A percentile compares a stretch with the other conserved stretches of the same genome.
phyloP scores from a whole-genome alignment of 1,284 basidiomycete genomes.

The Irpex lacteus region DNA sequence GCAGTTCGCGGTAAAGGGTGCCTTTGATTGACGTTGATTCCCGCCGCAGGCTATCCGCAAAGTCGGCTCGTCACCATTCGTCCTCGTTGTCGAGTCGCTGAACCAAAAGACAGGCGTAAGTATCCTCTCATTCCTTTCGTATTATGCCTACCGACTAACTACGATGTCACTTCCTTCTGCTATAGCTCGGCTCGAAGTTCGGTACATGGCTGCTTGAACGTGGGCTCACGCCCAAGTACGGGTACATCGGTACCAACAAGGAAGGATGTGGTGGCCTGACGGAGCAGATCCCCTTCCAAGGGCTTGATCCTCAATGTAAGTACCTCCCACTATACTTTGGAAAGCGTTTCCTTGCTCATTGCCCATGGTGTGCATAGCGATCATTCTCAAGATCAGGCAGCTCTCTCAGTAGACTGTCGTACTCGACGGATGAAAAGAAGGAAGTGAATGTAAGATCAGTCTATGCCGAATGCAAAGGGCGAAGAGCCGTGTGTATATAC shows the following conservation, averaged over 20 bases:
- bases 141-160: too few species aligned
- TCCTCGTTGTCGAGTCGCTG: constrained; percentile 80
- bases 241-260: constrained; percentile 76
- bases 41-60: constrained; percentile 54
- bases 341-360: constrained; percentile 4
- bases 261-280: constrained; percentile 82
- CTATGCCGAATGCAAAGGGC: too few species aligned
- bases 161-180: not conserved
- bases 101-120: constrained; percentile 84
- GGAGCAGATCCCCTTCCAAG: constrained; percentile 79
- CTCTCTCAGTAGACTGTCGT: constrained; percentile 33
- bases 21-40: not conserved
- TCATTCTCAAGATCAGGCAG: constrained; percentile 62
- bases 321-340: constrained; percentile 11
- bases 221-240: constrained; percentile 73
- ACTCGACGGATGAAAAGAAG: not conserved
- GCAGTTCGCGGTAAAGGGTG: not conserved
- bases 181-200: constrained; percentile 72
- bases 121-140: constrained; percentile 11
- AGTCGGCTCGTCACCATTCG: constrained; percentile 70
- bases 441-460: too few species aligned
- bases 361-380: constrained; percentile 41
- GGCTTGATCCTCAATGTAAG: constrained; percentile 70
- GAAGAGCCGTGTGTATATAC: too few species aligned
- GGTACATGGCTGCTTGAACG: constrained; percentile 85